Base-by-base conservation (phyloP, 495 filamentous ascomycete genomes). In the Talaromyces nanjingensis region DNA sequence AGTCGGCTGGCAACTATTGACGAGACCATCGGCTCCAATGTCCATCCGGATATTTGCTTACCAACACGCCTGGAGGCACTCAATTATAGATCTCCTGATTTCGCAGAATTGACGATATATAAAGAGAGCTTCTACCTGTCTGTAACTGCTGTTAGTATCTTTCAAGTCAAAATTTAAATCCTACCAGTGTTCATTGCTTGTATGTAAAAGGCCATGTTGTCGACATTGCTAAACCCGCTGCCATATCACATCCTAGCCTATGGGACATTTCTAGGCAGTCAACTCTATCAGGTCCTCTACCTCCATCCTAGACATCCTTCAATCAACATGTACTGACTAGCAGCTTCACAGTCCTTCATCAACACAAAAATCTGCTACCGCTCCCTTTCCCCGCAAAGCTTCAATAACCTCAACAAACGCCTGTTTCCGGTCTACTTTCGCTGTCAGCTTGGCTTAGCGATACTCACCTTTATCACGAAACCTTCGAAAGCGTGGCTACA, bases 341-440 rank as follows among this genome's bases (percentile, higher is more conserved):
- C 11, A 20, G 25, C 11, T n/a, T 57, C 11, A 22, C 66, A 85
- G 69, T 78, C 71, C 69, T 84, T 85, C 55, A 62, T 83, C 63
- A 78, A 83, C 66, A 83, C 80, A 4, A 84, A 83, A 54, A 64
- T 86, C 9, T 77, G 72, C 67, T 82, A 71, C 68, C 63, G 69
- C 45, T 68, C 72, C 2, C 74, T 85, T 6, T 80, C 84, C 0
- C 71, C 74, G 56, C 73, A 76, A 2, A 72, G 79, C 3, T 87
- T 86, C 68, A 77, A 77, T 22, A 68, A 71, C 0, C 71, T 86
- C 1, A 80, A 84, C 56, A 83, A 82, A 62, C 76, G 74, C 16
- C 55, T 86, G 7, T 86, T 86, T 63, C 84, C 83, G 0, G 64
- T 80, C 34, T 85, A 86, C 67, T 86, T 86, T 68, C 67, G 66